These are phyloP conservation scores for Pyrenochaeta sp. DNA, from an alignment of 2,329 filamentous ascomycete species.

Conservation along the genomic window DNA sequence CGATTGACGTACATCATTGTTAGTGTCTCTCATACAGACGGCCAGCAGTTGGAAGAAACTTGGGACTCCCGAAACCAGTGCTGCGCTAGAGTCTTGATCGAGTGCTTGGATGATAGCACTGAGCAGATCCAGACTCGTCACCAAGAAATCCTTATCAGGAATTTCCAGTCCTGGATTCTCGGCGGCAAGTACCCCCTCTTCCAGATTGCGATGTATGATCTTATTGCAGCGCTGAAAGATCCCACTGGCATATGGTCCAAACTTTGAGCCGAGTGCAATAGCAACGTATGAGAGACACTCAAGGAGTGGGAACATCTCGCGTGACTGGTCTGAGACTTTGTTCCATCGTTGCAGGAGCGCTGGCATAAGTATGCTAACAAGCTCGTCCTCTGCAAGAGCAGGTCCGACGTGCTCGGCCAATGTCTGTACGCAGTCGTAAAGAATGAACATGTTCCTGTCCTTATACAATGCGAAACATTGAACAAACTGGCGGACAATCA, in stretches of 20 bases:
- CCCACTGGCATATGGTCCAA: slow-evolving; percentile 82
- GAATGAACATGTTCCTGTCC: slow-evolving; percentile 97
- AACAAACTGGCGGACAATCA: slow-evolving; percentile 92
- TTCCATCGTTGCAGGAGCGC: slow-evolving; percentile 89
- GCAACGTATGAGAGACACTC: slow-evolving; percentile 96
- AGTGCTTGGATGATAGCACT: slow-evolving; percentile 94
- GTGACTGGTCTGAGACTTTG: slow-evolving; percentile 83
- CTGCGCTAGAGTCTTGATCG: slow-evolving; percentile 73
- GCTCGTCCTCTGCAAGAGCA: slow-evolving; percentile 77
- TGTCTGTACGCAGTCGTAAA: slow-evolving; percentile 98
- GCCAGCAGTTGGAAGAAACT: slow-evolving; percentile 89
- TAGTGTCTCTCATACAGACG: slow-evolving; percentile 89
- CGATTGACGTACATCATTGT: slow-evolving; percentile 94
- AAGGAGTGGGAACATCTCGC: slow-evolving; percentile 93
- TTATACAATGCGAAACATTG: slow-evolving; percentile 94
- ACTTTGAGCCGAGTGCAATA: slow-evolving; percentile 80
- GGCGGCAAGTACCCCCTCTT: slow-evolving; percentile 75
- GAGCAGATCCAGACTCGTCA: slow-evolving; percentile 91
- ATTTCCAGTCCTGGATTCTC: slow-evolving; percentile 74
- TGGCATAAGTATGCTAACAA: slow-evolving; percentile 90
- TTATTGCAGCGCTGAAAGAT: slow-evolving; percentile 89
- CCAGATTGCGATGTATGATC: slow-evolving; percentile 90
- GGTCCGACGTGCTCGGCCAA: slow-evolving; percentile 89
- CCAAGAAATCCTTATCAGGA: slow-evolving; percentile 95
- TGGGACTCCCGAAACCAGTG: slow-evolving; percentile 77